A percentile compares a stretch with the other conserved stretches of the same genome.
These are phyloP conservation scores for Cadophora gregata DNA, from an alignment of 2,329 filamentous ascomycete genomes.

Conservation along the genomic window DNA sequence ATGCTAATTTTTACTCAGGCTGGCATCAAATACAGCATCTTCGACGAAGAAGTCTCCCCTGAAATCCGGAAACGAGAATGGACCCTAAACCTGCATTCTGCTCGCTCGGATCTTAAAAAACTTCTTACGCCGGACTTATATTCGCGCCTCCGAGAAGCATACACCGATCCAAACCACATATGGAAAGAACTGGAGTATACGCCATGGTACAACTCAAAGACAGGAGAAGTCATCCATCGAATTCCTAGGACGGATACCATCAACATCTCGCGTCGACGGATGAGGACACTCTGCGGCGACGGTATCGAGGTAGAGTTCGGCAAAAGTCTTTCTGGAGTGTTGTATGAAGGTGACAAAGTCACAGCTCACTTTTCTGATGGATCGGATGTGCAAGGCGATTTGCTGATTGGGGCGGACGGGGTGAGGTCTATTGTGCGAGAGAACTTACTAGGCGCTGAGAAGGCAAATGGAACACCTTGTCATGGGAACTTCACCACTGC, in stretches of 20 bases:
- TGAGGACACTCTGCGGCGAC: constrained; percentile 27
- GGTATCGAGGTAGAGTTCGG: constrained; percentile 27
- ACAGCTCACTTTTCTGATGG: constrained; percentile 44
- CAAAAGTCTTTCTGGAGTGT: constrained; percentile 47
- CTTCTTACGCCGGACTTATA: constrained; percentile 8
- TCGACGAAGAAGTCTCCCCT: constrained; percentile 19
- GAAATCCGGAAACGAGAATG: constrained; percentile 24
- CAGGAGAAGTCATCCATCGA: constrained; percentile 17
- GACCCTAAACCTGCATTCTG: constrained; percentile 27
- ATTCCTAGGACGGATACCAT: constrained; percentile 15
- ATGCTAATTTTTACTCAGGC: neutral
- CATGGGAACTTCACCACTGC: constrained; percentile 5
- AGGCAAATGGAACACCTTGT: constrained; percentile 23
- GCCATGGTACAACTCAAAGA: constrained; percentile 19
- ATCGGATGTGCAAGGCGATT: constrained; percentile 37
- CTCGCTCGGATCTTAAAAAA: constrained; percentile 17
- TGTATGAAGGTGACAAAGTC: constrained; percentile 40
- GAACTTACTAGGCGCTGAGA: constrained; percentile 41
- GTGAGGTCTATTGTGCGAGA: constrained; percentile 41
- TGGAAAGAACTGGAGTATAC: neutral
- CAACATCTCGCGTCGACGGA: constrained; percentile 24
- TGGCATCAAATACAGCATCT: constrained; percentile 24
- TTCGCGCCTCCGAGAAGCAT: constrained; percentile 18
- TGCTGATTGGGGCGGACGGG: constrained; percentile 45
- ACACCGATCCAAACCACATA: constrained; percentile 11